Evolutionary conservation across 169 alveolate species (phyloP), one percentile per base, ranked within the genome.

Genomic region (Plasmodium gaboni): DNA sequence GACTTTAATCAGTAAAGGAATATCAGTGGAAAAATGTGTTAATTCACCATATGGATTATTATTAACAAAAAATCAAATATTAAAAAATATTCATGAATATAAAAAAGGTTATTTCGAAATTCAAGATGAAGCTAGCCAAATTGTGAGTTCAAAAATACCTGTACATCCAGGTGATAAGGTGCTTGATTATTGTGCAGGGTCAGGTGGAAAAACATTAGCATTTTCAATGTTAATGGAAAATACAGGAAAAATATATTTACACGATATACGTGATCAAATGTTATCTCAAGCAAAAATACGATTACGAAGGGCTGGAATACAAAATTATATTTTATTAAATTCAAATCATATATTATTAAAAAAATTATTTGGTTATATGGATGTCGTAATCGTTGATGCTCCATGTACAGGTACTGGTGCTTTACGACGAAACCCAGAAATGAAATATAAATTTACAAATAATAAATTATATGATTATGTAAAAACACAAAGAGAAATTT

Each of bases 371-470:
- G 96, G 96, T 24, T 95, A 95, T 74, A 95, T 96, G 96, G 98
- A 98, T 88, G 96, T 97, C 96, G 98, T 98, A 5, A 61, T 95
- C 26, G 95, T 93, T 13, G 99, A 98, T 94, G 99, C 95, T 12
- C 99, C 99, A 13, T 98, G 99, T 87, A 93, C 98, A 6, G 98
- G 98, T 19, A 93, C 97, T 10, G 99, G 99, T 55, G 97, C 98
- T 0, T 93, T 96, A 70, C 95, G 99, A 83, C 96, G 98, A 87
- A 97, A 96, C 73, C 99, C 99, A 22, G 99, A 97, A 87, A 69
- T 96, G 83, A 98, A 97, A 92, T 96, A 96, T 96, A 94, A 88
- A n/a, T 96, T 88, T 63, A 51, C 92, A n/a, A 94, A 89, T 55
- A 94, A 91, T 1, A 93, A 93, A 89, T 96, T 95, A 61, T 42